A percentile compares a stretch with the other conserved stretches of the same genome.
phyloP scores from a whole-genome alignment of 495 filamentous ascomycete genomes.

The Hypomontagnella submonticulosa region DNA sequence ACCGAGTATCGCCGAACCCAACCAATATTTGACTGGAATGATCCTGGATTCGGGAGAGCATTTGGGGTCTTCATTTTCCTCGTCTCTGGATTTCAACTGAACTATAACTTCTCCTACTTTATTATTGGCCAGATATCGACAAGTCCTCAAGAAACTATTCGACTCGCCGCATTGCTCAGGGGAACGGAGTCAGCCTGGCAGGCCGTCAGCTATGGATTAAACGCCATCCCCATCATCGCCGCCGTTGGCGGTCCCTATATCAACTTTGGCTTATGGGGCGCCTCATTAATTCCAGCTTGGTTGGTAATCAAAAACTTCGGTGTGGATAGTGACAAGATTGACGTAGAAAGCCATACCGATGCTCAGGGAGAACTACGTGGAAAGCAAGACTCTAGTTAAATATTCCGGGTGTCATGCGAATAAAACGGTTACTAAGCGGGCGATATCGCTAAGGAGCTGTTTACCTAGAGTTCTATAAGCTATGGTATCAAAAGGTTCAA shows the following conservation, averaged over 20 bases:
- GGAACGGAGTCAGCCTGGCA: conserved; percentile 72
- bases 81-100: conserved; percentile 69
- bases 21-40: conserved; percentile 68
- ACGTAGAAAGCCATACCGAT: conserved; percentile 20
- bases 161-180: conserved; percentile 68
- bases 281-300: conserved; percentile 69
- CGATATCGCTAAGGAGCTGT: no score
- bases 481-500: no score
- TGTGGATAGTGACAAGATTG: conserved; percentile 2
- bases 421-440: no score
- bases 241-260: conserved; percentile 69
- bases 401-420: neutral
- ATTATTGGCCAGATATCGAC: conserved; percentile 68
- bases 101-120: conserved; percentile 74
- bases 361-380: conserved; percentile 8
- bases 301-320: conserved; percentile 66
- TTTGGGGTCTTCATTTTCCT: conserved; percentile 70
- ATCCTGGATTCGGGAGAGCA: conserved; percentile 64
- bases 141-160: conserved; percentile 66
- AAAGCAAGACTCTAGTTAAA: conserved; percentile 9
- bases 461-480: no score
- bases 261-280: conserved; percentile 70
- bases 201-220: conserved; percentile 70
- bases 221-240: conserved; percentile 66
- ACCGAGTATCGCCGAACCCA: conserved; percentile 61